Base-by-base conservation (phyloP, 1,139 yeast species). In the Magnusiomyces paraingens region DNA sequence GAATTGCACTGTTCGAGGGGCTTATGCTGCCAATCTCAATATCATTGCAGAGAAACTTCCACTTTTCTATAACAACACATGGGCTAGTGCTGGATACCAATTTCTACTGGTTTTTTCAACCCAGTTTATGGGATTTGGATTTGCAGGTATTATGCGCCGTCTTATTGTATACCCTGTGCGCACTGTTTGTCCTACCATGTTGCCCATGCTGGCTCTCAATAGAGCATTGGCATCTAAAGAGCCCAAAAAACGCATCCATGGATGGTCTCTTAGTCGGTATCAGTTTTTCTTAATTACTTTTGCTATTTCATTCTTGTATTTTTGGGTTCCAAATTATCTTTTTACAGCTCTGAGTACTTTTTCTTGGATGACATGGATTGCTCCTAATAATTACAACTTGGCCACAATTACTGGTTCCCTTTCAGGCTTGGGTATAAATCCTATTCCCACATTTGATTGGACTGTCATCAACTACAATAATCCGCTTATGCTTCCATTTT, bases 311-410 rank as follows among this genome's bases (percentile, higher is more conserved):
- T 80, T 81, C 59, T 49, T 72, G 20, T 82, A 78, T 68, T 77
- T 71, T 61, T 82, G 84, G 83, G 49, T 82, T 43, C 86, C 86
- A 8, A 69, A 72, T 52, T 78, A 74, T 57, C 59, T 80, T 10
- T 79, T 80, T 63, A 64, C 66, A 44, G 82, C 80, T 0, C 63
- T 80, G 15, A 73, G 80, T 1, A 66, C 70, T n/a, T 80, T 82
- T 68, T 78, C 77, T 62, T 81, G 85, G 84, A 73, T 78, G 63
- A 74, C 81, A 5, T 82, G 86, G 86, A 80, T 81, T 53, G 67
- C 72, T 6, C 85, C 84, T 17, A 62, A 74, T 39, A 81, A 80
- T 62, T 69, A 74, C 59, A 73, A 77, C 58, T 66, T 82, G 44
- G 83, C 82, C 1, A 68, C 68, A 21, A 69, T 82, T 45, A 78